A percentile compares a stretch with the other conserved stretches of the same genome.
These are phyloP conservation scores for Posidonia australis DNA, from an alignment of 106 monocot genomes.

Conservation along the genomic window DNA sequence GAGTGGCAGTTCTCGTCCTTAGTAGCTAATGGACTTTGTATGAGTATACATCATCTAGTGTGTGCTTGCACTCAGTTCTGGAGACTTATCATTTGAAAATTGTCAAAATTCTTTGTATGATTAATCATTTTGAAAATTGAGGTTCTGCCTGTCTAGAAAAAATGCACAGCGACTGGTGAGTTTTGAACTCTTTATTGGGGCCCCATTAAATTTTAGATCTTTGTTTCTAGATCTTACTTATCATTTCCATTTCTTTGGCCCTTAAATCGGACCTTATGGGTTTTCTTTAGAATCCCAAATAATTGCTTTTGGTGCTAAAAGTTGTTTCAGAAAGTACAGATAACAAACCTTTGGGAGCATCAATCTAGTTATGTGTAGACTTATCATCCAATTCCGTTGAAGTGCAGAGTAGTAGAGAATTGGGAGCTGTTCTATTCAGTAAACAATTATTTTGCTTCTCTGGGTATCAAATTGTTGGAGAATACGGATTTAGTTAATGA, in stretches of 20 bases:
- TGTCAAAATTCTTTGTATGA: too few species aligned
- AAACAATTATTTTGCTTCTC: conserved; percentile 67
- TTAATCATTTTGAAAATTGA: too few species aligned
- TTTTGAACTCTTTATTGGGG: too few species aligned
- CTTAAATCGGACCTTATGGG: conserved; percentile 37
- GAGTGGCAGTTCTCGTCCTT: conserved; percentile 74
- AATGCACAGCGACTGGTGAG: too few species aligned
- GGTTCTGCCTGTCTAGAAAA: too few species aligned
- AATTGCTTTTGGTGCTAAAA: conserved; percentile 67
- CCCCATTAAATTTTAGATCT: too few species aligned
- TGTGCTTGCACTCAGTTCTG: too few species aligned
- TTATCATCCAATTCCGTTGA: conserved; percentile 18
- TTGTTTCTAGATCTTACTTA: not conserved
- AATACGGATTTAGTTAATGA: not conserved
- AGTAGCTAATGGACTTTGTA: conserved; percentile 28
- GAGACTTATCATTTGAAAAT: too few species aligned
- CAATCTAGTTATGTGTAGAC: conserved; percentile 26
- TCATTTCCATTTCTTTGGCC: not conserved
- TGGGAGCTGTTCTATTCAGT: conserved; percentile 39
- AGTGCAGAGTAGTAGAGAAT: not conserved
- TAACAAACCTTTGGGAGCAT: conserved; percentile 53
- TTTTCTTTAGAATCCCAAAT: conserved; percentile 58
- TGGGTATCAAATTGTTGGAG: conserved; percentile 37
- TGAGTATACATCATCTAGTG: too few species aligned
- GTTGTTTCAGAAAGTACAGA: conserved; percentile 39